Evolutionary conservation across 139 green algal species (phyloP).

Genomic region (Spirogloea muscicola): DNA sequence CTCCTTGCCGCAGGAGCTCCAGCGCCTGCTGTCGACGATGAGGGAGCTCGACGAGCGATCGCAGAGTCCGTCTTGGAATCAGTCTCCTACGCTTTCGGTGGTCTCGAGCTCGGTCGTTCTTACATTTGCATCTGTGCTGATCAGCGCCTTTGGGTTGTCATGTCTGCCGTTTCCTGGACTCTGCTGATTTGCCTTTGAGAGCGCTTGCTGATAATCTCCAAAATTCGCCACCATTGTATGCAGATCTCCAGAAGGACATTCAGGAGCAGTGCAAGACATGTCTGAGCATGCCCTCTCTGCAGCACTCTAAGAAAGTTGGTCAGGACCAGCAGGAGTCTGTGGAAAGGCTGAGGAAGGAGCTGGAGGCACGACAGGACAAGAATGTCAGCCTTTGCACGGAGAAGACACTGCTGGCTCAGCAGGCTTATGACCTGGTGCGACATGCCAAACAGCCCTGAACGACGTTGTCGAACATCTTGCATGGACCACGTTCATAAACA

Average conservation of each 20-base stretch:
- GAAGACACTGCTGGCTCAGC: conserved; percentile 33
- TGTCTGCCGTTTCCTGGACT: no score
- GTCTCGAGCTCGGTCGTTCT: no score
- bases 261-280: conserved; percentile 16
- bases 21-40: conserved; percentile 35
- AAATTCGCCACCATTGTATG: no score
- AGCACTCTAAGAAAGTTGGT: conserved; percentile 5
- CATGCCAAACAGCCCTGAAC: not conserved
- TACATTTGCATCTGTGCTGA: no score
- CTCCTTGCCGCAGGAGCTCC: conserved; percentile 31
- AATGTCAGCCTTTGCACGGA: conserved; percentile 24
- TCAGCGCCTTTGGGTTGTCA: no score
- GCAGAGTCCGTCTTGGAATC: conserved; percentile 8
- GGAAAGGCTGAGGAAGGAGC: conserved; percentile 31
- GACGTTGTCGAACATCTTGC: no score
- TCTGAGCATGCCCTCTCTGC: conserved; percentile 28
- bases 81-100: no score
- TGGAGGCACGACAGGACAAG: conserved; percentile 26
- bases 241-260: conserved; percentile 15
- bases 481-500: no score
- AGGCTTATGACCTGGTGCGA: conserved; percentile 27
- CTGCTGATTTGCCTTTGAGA: no score
- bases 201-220: no score
- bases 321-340: conserved; percentile 15
- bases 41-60: conserved; percentile 34